Evolutionary conservation across 2,329 filamentous ascomycete genomes (phyloP).

Genomic region (Aspergillus fijiensis): DNA sequence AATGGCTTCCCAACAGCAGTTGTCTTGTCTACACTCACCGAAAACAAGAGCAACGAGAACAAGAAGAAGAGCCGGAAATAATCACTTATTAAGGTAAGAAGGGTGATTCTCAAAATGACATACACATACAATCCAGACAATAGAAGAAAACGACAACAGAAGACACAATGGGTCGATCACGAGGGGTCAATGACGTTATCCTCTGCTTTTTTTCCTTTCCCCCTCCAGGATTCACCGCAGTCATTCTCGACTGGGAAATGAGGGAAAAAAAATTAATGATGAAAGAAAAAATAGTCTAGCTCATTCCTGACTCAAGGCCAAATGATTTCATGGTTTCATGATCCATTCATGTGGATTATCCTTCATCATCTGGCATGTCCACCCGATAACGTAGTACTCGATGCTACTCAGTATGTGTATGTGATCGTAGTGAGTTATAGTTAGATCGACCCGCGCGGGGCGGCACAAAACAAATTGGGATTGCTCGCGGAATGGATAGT

Average conservation of each 20-base stretch:
- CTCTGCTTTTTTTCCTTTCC: not conserved
- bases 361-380: conserved; percentile 7
- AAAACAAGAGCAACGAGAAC: too few relatives aligned
- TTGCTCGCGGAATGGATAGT: too few relatives aligned
- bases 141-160: not conserved
- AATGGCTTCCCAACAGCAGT: too few relatives aligned
- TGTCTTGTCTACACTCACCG: too few relatives aligned
- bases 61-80: not conserved
- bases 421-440: not conserved
- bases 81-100: not conserved
- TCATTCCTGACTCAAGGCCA: not conserved
- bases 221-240: not conserved
- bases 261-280: not conserved
- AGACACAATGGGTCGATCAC: conserved; percentile 11
- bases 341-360: not conserved
- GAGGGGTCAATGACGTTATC: conserved; percentile 15
- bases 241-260: not conserved
- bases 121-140: not conserved
- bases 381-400: not conserved
- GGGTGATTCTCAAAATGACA: not conserved
- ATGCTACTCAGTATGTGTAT: too few relatives aligned
- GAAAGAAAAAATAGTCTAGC: not conserved
- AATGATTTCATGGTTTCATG: conserved; percentile 10
- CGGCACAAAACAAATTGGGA: not conserved
- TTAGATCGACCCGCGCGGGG: not conserved